Evolutionary conservation across 139 green algal genomes (phyloP), one percentile per base, ranked within the genome.

Genomic region (Medakamo hakoo): DNA sequence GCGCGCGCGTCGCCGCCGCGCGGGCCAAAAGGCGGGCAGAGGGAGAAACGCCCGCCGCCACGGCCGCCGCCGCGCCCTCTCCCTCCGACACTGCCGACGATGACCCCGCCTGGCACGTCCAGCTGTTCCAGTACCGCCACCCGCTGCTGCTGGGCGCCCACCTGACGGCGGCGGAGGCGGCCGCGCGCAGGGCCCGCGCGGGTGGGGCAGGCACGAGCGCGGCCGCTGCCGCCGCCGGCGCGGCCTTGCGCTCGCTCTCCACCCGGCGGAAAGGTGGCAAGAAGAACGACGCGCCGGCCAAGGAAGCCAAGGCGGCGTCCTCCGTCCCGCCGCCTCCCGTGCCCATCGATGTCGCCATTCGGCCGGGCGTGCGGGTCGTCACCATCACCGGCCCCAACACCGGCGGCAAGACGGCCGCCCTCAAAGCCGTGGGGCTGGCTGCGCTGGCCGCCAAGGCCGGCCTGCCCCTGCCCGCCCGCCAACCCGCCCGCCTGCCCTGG

Each of bases 371-470:
- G 9, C 52, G 71, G 25, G 65, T 30, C 1, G 65, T 86, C 18
- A 71, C 86, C 58, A 84, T 86, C 60, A 85, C 82, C 30, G 65
- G 71, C 0, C 90, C 91, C 28, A 97, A 97, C 78, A 94, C 90
- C 1, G 91, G 92, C 23, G 90, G 92, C 62, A 98, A 97, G 73
- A 97, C 92, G 1, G 86, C 89, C 0, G 70, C 80, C 27, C 79
- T 98, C 30, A 97, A 96, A 72, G 74, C 91, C 0, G 67, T 94
- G 20, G 92, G 88, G 14, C 61, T 98, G 63, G 71, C 75, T 0
- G 82, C 71, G 2, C 60, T 89, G 32, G 93, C 95, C 77, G 88
- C 84, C 0, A 78, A 76, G 49, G 71, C 75, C 9, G 92, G 92
- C 0, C 62, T 97, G 57, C 76, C 86, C 2, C n/a, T 96, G 3